These are phyloP conservation scores for Pyronema domesticum DNA, from an alignment of 495 filamentous ascomycete species.

Conservation along the genomic window DNA sequence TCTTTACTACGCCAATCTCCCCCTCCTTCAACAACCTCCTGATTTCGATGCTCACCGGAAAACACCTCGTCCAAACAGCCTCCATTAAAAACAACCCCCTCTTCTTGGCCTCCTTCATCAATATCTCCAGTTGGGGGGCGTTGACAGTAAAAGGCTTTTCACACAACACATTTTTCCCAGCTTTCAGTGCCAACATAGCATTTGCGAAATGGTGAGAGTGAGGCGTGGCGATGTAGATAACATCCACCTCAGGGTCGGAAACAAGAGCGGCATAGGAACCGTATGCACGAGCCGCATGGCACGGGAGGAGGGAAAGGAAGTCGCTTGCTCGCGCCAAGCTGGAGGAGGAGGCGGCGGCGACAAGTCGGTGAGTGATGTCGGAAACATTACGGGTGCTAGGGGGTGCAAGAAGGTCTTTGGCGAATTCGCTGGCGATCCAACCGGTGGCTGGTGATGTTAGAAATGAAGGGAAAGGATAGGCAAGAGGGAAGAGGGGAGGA, in stretches of 20 bases:
- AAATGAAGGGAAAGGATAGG: no score
- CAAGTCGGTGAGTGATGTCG: conserved; percentile 61
- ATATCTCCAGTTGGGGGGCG: conserved; percentile 56
- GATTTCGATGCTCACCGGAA: conserved; percentile 64
- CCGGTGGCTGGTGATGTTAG: no score
- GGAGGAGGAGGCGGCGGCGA: conserved; percentile 67
- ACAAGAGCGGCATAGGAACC: conserved; percentile 67
- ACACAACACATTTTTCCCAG: conserved; percentile 76
- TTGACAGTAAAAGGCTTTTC: conserved; percentile 92
- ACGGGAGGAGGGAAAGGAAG: conserved; percentile 45
- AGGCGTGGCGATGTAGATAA: conserved; percentile 88
- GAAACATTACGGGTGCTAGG: conserved; percentile 50
- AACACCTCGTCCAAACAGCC: conserved; percentile 88
- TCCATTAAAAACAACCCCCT: conserved; percentile 90
- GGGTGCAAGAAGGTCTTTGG: conserved; percentile 64
- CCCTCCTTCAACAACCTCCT: conserved; percentile 43
- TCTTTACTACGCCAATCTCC: conserved; percentile 57
- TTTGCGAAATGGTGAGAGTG: conserved; percentile 96
- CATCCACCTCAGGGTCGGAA: conserved; percentile 58
- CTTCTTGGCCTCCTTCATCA: conserved; percentile 54
- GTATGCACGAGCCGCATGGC: conserved; percentile 52
- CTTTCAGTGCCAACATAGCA: conserved; percentile 58
- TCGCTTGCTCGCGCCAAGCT: conserved; percentile 46
- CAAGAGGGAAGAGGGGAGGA: no score
- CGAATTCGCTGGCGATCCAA: conserved; percentile 32